Evolutionary conservation across 1,139 yeast genomes (phyloP), one percentile per base, ranked within the genome.

Genomic region (Saccharomycopsis hybrid): DNA sequence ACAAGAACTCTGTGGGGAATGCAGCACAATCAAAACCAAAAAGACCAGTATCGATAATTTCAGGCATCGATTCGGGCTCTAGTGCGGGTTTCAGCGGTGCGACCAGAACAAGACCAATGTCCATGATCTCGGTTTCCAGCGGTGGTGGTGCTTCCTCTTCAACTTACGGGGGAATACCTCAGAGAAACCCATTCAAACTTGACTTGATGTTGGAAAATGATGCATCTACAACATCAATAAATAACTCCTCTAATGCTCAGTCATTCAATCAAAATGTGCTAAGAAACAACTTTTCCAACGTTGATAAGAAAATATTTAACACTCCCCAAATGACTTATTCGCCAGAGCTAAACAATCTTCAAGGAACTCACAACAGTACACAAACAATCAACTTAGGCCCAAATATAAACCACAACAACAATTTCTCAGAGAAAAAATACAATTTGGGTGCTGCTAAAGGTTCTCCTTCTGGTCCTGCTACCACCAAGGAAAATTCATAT

Each of bases 301-400:
- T 49, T 8, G 54, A 51, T 25, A 51, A 51, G 39, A 51, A 51
- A 36, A 51, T 51, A 5, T 51, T 49, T 36, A 51, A 51, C 28
- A 51, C 54, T 27, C 54, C 54, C 3, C 54, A 49, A 28, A 51
- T 51, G 54, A 28, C 42, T 9, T 47, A 48, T 37, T 50, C 51
- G 4, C 54, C 53, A n/a, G 55, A 52, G 27, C 33, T 47, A 9
- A 39, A 32, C 25, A 37, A 28, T 29, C 7, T 5, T 11, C 36
- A 47, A 24, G 44, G 41, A 5, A 35, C 32, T 9, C 38, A 32
- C 24, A 40, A 35, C 28, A 33, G 44, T 2, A 31, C 40, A 4
- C 48, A 47, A 36, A 47, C 51, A 2, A 25, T 47, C 13, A 50
- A 39, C 33, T 29, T 50, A 4, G 54, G 46, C 3, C 54, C 54